Conservation (phyloP, 139 green algal species). For the Picochlorum sp. region DNA sequence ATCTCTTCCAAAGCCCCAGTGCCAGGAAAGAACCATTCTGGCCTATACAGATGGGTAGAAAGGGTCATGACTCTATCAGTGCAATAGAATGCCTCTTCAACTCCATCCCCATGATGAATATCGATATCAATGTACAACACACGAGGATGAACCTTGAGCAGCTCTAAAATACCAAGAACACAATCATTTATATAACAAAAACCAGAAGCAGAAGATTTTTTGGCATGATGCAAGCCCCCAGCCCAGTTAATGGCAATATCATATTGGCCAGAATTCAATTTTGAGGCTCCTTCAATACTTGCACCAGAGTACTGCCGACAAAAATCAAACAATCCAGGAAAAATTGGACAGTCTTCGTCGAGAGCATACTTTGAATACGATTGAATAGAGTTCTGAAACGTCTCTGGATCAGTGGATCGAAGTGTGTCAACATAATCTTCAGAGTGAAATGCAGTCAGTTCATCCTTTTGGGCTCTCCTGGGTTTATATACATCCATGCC, state of each 20-base stretch:
- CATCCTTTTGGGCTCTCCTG: conserved; percentile 56
- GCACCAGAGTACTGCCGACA: conserved; percentile 80
- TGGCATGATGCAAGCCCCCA: conserved; percentile 94
- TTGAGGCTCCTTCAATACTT: conserved; percentile 62
- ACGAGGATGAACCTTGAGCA: conserved; percentile 88
- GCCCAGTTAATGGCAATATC: conserved; percentile 98
- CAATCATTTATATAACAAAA: conserved; percentile 99
- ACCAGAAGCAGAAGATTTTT: conserved; percentile 78
- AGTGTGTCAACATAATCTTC: conserved; percentile 83
- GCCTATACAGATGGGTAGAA: conserved; percentile 86
- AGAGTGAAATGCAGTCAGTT: conserved; percentile 85
- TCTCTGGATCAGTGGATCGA: conserved; percentile 58
- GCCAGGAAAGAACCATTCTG: conserved; percentile 72
- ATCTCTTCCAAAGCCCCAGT: conserved; percentile 60
- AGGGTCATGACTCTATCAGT: conserved; percentile 83
- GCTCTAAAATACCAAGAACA: conserved; percentile 93
- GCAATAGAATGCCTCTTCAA: conserved; percentile 93
- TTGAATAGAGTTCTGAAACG: conserved; percentile 22
- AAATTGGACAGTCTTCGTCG: conserved; percentile 86
- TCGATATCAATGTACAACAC: conserved; percentile 87
- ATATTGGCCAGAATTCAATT: conserved; percentile 74
- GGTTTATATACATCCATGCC: conserved; percentile 79
- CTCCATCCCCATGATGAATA: conserved; percentile 96
- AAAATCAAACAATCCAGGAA: conserved; percentile 76
- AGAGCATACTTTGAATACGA: conserved; percentile 67